Conservation (phyloP, 352 stramenopile species). For the Globisporangium barbulae region DNA sequence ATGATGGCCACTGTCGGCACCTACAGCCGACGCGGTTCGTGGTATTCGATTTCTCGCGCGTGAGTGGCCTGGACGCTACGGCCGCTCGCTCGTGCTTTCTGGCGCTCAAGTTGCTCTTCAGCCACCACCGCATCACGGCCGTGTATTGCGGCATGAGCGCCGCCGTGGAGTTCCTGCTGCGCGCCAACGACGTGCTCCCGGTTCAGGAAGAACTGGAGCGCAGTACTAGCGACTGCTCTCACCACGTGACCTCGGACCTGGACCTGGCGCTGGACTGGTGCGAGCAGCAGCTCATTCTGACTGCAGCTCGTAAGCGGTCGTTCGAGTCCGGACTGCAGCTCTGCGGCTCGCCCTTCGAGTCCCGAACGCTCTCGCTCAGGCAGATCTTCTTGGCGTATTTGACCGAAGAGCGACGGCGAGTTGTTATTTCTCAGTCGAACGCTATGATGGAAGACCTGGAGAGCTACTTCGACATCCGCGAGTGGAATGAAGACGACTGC, state of each 20-base stretch:
- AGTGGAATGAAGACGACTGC: constrained; percentile 27
- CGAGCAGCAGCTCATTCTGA: constrained; percentile 56
- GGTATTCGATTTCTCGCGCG: constrained; percentile 73
- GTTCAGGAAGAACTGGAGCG: background rate
- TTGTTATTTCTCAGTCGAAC: constrained; percentile 10
- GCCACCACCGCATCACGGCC: constrained; percentile 38
- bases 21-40: constrained; percentile 47
- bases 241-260: constrained; percentile 41
- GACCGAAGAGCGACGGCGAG: constrained; percentile 15
- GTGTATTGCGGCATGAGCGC: constrained; percentile 66
- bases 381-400: constrained; percentile 51
- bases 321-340: constrained; percentile 31
- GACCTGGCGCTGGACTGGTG: constrained; percentile 63
- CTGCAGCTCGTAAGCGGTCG: constrained; percentile 33
- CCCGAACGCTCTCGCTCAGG: constrained; percentile 30
- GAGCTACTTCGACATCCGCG: constrained; percentile 29
- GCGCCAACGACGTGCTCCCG: constrained; percentile 51
- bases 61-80: constrained; percentile 80
- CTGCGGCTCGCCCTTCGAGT: constrained; percentile 20
- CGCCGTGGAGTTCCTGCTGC: constrained; percentile 52
- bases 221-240: constrained; percentile 16
- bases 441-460: constrained; percentile 31
- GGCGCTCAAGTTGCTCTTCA: constrained; percentile 59
- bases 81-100: constrained; percentile 70
- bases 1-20: background rate